phyloP scores from a whole-genome alignment of 495 filamentous ascomycete species.

The Achaetomiella virescens region DNA sequence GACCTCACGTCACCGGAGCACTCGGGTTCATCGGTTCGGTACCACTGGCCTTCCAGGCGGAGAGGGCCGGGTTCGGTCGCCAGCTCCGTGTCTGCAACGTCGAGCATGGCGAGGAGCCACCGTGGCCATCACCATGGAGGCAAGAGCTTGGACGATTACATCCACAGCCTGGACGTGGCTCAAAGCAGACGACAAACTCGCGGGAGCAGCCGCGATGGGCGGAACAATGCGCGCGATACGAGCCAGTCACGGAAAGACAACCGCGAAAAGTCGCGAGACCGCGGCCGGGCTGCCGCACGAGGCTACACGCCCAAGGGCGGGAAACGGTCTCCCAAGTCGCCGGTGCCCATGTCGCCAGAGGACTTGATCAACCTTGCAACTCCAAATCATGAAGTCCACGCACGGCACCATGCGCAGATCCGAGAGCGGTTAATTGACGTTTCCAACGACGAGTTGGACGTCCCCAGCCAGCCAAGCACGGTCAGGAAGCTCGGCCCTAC shows the following conservation, averaged over 20 bases:
- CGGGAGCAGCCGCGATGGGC: constrained; percentile 55
- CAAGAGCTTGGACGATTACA: constrained; percentile 76
- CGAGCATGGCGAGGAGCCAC: constrained; percentile 33
- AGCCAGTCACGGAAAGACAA: constrained; percentile 47
- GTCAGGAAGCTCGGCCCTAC: constrained; percentile 35
- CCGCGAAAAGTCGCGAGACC: constrained; percentile 61
- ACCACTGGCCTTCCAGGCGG: constrained; percentile 43
- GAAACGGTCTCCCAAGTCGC: constrained; percentile 83
- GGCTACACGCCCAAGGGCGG: constrained; percentile 66
- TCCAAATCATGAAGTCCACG: constrained; percentile 25
- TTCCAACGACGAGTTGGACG: constrained; percentile 22
- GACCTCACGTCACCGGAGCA: constrained; percentile 47
- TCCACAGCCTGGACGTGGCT: constrained; percentile 77
- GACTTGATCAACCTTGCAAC: constrained; percentile 58
- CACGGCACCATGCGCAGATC: neutral
- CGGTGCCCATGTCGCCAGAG: constrained; percentile 86
- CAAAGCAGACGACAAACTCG: constrained; percentile 51
- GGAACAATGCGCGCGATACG: constrained; percentile 39
- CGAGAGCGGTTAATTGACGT: constrained; percentile 18
- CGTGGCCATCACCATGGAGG: constrained; percentile 37
- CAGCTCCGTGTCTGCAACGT: constrained; percentile 38
- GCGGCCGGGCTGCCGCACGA: constrained; percentile 57
- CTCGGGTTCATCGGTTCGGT: constrained; percentile 37
- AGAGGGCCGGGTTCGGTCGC: constrained; percentile 42
- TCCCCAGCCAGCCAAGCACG: constrained; percentile 38